Conservation (phyloP, 371 early-diverging fungal genomes). For the Sporodiniella umbellata region DNA sequence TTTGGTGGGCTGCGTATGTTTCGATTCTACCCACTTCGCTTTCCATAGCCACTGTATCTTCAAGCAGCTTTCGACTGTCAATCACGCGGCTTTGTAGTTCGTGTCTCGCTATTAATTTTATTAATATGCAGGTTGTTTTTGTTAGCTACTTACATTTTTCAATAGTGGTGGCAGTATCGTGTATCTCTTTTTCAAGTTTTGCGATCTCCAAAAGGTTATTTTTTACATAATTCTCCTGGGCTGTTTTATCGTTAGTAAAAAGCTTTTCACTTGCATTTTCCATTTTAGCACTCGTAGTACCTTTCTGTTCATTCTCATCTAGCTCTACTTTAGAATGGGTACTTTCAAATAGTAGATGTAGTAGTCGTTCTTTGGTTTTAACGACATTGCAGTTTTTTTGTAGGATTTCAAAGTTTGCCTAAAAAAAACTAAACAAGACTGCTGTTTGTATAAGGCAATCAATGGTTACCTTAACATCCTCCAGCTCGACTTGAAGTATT, state of each 20-base stretch:
- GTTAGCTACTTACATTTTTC: too few species aligned
- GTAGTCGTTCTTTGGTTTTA: conserved; percentile 3
- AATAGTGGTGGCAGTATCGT: neutral
- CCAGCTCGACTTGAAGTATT: neutral
- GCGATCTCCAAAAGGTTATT: neutral
- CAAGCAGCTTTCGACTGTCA: neutral
- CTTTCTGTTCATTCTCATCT: neutral
- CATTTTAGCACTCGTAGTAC: neutral
- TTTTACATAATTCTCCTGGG: too few species aligned
- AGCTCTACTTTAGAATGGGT: conserved; percentile 1
- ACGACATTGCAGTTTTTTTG: neutral
- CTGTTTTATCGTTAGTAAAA: too few species aligned
- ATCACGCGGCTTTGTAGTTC: neutral
- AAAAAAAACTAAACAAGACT: neutral
- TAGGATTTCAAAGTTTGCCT: neutral
- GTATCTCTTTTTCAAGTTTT: neutral
- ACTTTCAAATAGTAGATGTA: conserved; percentile 9
- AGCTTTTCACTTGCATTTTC: neutral
- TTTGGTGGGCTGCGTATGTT: neutral
- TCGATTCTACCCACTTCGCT: conserved; percentile 5
- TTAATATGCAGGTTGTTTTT: too few species aligned
- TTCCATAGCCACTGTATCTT: neutral
- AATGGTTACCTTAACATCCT: neutral
- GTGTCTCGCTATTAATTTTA: neutral
- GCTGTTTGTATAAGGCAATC: too few species aligned